A percentile compares a stretch with the other conserved stretches of the same genome.
Conservation (phyloP, 2,329 filamentous ascomycete species). For the Verticillium longisporum region DNA sequence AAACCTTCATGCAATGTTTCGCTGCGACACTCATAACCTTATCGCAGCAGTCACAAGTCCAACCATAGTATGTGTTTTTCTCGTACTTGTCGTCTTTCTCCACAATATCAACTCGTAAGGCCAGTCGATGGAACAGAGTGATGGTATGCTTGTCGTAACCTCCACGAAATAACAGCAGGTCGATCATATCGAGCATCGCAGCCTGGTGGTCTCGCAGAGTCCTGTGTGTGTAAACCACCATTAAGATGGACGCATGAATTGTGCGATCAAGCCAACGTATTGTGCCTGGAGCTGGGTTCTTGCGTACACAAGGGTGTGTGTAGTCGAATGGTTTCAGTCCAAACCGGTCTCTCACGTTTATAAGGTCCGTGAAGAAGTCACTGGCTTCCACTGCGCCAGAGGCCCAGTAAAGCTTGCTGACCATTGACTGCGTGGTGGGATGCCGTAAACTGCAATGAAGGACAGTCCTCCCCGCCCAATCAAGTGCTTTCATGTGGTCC, state of each 20-base stretch:
- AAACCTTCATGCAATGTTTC: constrained; percentile 3
- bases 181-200: background rate
- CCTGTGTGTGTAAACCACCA: background rate
- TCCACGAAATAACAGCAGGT: background rate
- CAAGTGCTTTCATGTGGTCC: constrained; percentile 9
- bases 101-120: background rate
- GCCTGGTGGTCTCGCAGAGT: constrained; percentile 1
- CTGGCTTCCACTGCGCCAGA: constrained; percentile 7
- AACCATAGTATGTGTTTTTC: background rate
- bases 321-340: constrained; percentile 9
- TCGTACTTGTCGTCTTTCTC: background rate
- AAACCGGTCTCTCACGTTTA: background rate
- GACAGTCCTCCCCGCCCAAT: constrained; percentile 10
- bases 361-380: no score
- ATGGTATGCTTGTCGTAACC: constrained; percentile 5
- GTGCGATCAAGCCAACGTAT: background rate
- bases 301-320: background rate
- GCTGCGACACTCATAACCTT: background rate
- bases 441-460: constrained; percentile 2
- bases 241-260: background rate
- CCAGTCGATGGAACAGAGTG: background rate
- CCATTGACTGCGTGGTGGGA: background rate
- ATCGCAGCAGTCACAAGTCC: constrained; percentile 3
- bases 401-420: constrained; percentile 4
- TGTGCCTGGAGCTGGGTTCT: constrained; percentile 1